Evolutionary conservation across 768 basidiomycete genomes (phyloP).

Genomic region (Brasilioporus rufonigricans): DNA sequence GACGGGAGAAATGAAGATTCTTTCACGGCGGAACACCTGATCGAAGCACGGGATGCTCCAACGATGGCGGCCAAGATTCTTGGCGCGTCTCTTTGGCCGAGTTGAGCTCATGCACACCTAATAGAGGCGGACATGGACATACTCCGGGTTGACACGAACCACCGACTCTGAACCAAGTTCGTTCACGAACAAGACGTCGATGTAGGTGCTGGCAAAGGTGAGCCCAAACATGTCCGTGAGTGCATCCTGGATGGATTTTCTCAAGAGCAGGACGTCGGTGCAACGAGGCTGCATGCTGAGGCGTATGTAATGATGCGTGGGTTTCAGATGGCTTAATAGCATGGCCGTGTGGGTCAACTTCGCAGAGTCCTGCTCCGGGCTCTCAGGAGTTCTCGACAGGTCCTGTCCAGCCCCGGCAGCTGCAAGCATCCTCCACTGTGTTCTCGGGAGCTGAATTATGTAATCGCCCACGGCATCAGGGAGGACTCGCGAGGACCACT

Average conservation of each 20-base stretch:
- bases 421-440: too few relatives aligned
- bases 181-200: conserved; percentile 58
- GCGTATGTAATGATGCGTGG: conserved; percentile 26
- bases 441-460: conserved; percentile 17
- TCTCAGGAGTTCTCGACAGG: too few relatives aligned
- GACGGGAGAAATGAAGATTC: conserved; percentile 34
- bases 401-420: too few relatives aligned
- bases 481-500: background rate
- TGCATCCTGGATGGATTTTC: conserved; percentile 56
- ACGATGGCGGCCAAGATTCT: conserved; percentile 27
- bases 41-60: conserved; percentile 22
- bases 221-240: conserved; percentile 55
- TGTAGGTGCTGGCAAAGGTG: conserved; percentile 46
- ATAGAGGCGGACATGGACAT: background rate
- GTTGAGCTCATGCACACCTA: background rate
- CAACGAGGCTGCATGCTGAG: conserved; percentile 25
- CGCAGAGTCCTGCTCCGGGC: too few relatives aligned
- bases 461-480: too few relatives aligned
- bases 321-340: conserved; percentile 19
- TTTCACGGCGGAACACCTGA: conserved; percentile 22
- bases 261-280: conserved; percentile 43
- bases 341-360: conserved; percentile 8
- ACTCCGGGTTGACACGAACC: conserved; percentile 22
- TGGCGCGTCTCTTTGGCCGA: conserved; percentile 20
- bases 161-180: conserved; percentile 24